Evolutionary conservation across 2,329 filamentous ascomycete species (phyloP), one percentile per base, ranked within the genome.

Genomic region (Bipolaris bicolor): DNA sequence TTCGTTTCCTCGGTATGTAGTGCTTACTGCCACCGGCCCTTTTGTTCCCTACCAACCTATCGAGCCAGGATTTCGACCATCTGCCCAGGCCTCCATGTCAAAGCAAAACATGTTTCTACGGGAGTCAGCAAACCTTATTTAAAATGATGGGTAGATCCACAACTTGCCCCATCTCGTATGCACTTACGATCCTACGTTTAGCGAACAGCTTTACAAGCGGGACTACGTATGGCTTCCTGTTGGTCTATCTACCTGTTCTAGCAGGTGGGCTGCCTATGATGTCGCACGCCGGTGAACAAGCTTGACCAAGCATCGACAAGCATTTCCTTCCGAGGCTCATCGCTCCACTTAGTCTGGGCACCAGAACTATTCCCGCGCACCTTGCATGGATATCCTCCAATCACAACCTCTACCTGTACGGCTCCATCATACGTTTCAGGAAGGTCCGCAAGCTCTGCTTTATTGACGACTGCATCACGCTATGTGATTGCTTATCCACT

Each of bases 251-350:
- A 31, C 2, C 10, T 31, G 11, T 13, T 11, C 10, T 31, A 31
- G 10, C 10, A 31, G 29, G 29, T 13, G 3, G 29, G 29, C 20
- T 20, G 29, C 3, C 33, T 15, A 11, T 15, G 16, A 16, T 49
- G 47, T 41, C 18, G 16, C 16, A 24, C 20, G 4, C 29, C 20
- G 31, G 10, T 34, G 43, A 39, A n/a, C 37, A 34, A 52, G 57
- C 53, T 50, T 20, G 34, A 53, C 56, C 54, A 65, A 65, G 62
- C 61, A 55, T 63, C 29, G 40, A 63, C 58, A 65, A 65, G 62
- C 62, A 58, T 60, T 49, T 36, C 37, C 18, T 57, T 40, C 52
- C 60, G 52, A 61, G 58, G 56, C 61, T 61, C 61, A 39, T 36
- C 40, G 54, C 52, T 48, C 45, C 45, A 46, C 20, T 20, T 43